Evolutionary conservation across 2,329 filamentous ascomycete genomes (phyloP), one percentile per base, ranked within the genome.

Genomic region (Fonsecaea multimorphosa): DNA sequence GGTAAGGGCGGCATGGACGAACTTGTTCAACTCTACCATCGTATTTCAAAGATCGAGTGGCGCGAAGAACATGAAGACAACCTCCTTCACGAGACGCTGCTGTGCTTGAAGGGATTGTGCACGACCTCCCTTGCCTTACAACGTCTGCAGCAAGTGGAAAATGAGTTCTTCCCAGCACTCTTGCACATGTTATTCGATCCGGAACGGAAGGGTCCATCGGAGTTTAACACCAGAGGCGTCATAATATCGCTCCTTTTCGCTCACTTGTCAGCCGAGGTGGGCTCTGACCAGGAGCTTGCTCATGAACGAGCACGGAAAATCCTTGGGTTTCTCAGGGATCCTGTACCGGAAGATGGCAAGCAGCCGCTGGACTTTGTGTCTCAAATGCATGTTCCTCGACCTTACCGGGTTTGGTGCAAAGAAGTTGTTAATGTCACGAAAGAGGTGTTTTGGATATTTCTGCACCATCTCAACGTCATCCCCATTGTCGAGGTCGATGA

Each of bases 391-490:
- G 88, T 89, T 38, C 87, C 92, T 57, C 87, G 94, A 0, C 94
- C 94, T 0, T 99, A 97, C 77, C 90, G 92, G 36, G 86, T 96
- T 2, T 99, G 94, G 94, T 92, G 90, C 79, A 95, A 93, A 77
- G 95, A 99, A 79, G 88, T 94, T 19, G 89, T 89, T 66, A 93
- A 91, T 73, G 94, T 98, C 55, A 97, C 93, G 49, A 97, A 97
- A 78, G 94, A 99, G 77, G 94, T 98, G 31, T 99, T 99, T 76
- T 99, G 94, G 94, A 98, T 98, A 76, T 99, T 98, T 80, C 84
- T 98, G 61, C 94, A 98, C 78, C 91, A 96, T 72, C 83, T 96
- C 64, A 98, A 98, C 73, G 89, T 97, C 53, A 86, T 98, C 40
- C 85, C 92, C 34, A 72, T 79, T 62, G 68, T 74, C 59, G 73